Percentiles rank a stretch among this genome's conserved stretches.
These are phyloP conservation scores for Suillus bovinus DNA, from an alignment of 768 basidiomycete genomes.

Conservation along the genomic window DNA sequence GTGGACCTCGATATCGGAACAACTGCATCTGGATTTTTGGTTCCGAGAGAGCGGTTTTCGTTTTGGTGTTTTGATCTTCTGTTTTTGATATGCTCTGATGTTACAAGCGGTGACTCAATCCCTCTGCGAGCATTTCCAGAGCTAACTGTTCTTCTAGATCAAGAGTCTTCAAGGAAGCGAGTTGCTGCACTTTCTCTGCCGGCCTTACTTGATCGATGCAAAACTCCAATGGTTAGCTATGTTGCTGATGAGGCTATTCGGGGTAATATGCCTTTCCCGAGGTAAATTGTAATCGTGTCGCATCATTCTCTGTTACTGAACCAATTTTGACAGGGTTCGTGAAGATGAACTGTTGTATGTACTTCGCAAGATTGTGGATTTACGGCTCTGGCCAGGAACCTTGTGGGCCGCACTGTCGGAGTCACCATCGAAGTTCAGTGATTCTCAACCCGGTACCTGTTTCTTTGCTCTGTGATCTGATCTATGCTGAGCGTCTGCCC, in stretches of 20 bases:
- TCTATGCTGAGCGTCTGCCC: not conserved
- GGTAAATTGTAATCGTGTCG: conserved; percentile 42
- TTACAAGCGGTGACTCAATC: conserved; percentile 50
- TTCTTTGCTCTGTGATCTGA: not conserved
- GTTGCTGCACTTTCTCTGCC: conserved; percentile 75
- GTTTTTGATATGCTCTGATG: conserved; percentile 75
- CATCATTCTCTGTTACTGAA: not conserved
- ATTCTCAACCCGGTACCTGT: conserved; percentile 57
- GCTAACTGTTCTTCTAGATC: conserved; percentile 42
- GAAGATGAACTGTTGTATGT: conserved; percentile 92
- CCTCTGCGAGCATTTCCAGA: not conserved
- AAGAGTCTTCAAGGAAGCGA: conserved; percentile 57
- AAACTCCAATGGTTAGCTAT: conserved; percentile 64
- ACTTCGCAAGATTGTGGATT: conserved; percentile 68
- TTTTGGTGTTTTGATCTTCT: conserved; percentile 93
- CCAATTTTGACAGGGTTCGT: conserved; percentile 51
- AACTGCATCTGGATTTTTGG: conserved; percentile 53
- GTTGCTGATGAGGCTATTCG: conserved; percentile 84
- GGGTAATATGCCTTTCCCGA: conserved; percentile 86
- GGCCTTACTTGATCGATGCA: conserved; percentile 76
- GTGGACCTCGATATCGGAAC: conserved; percentile 52
- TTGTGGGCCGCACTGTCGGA: conserved; percentile 76
- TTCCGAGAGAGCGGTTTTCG: conserved; percentile 82
- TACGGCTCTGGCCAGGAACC: conserved; percentile 74
- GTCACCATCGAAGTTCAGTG: conserved; percentile 55